These are phyloP conservation scores for Pythium phragmiticola DNA, from an alignment of 352 stramenopile species.

Conservation along the genomic window DNA sequence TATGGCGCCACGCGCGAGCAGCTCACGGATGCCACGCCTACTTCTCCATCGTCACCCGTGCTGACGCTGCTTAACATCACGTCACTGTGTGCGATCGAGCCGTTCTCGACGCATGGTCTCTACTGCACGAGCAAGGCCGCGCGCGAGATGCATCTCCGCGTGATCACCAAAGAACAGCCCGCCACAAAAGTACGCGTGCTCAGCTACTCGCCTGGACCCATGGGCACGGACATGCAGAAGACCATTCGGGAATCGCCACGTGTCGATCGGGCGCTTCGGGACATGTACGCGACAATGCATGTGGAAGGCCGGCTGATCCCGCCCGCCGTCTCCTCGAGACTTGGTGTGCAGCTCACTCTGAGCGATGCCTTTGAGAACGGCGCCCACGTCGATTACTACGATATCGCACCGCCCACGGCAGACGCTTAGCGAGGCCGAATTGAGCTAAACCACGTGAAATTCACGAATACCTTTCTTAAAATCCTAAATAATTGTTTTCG, in stretches of 20 bases:
- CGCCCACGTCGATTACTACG: constrained; percentile 82
- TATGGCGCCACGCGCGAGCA: constrained; percentile 54
- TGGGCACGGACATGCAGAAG: constrained; percentile 87
- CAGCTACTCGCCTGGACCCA: constrained; percentile 84
- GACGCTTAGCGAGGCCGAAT: not conserved
- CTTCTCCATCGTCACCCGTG: constrained; percentile 1
- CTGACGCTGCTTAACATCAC: constrained; percentile 80
- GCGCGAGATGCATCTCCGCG: constrained; percentile 83
- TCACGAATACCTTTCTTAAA: too few relatives aligned
- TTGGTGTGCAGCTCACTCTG: constrained; percentile 57
- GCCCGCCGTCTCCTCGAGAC: constrained; percentile 50
- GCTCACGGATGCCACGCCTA: constrained; percentile 8
- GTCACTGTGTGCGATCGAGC: constrained; percentile 78
- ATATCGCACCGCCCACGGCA: constrained; percentile 24
- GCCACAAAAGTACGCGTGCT: constrained; percentile 50
- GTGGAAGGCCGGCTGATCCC: constrained; percentile 47
- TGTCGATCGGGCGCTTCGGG: constrained; percentile 38
- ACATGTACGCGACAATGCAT: constrained; percentile 59
- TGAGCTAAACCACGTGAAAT: not conserved
- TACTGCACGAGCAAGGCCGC: constrained; percentile 88
- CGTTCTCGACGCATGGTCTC: constrained; percentile 72
- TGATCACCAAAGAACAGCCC: constrained; percentile 65
- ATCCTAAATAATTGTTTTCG: not conserved
- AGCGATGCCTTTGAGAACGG: constrained; percentile 54
- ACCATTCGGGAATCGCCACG: constrained; percentile 52